Base-by-base conservation (phyloP, 805 yeast genomes). In the Candida loeiensis region DNA sequence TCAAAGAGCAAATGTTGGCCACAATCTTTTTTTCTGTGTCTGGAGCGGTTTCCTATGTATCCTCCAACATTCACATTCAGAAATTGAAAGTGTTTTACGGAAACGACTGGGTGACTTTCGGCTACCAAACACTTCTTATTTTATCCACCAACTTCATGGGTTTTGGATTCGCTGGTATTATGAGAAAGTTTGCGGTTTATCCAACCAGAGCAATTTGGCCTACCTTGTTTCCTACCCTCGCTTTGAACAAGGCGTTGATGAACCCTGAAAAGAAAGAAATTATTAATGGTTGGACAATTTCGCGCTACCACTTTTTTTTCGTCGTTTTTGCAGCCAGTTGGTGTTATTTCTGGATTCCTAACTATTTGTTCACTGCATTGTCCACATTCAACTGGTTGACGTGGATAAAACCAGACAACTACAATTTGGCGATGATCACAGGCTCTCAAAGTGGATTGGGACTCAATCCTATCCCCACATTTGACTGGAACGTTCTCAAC, bases 1-100 rank as follows among this genome's bases (percentile, higher is more conserved):
- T 58, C 46, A 80, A 80, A 53, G 86, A 80, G 50, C 86, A 81
- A 55, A 77, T 79, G 80, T 67, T 82, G 43, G 66, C 82, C 2
- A 76, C 86, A 6, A 51, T 70, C 20, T 62, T 64, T 51, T 63
- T 53, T 48, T 56, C 64, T 32, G 64, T 66, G 17, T 62, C 66
- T 30, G 51, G 54, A 24, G 47, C 60, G 20, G 49, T 52, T 40
- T 47, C 54, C 36, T 62, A 42, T 26, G 56, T 52, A 3, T 20
- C 30, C 11, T 31, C 13, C 28, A 33, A 37, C 14, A 40, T 40
- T 17, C 41, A 39, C 18, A 33, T 35, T 13, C 48, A 45, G 34
- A 47, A 44, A 19, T 31, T 59, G 42, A 26, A 36, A 21, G 14
- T 15, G 6, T 61, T 40, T 36, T 59, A 58, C 37, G 45, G 48